Percentiles rank a stretch among this genome's conserved stretches.
Evolutionary conservation across 768 basidiomycete genomes (phyloP).

Genomic region (Amanita subjunquillea): DNA sequence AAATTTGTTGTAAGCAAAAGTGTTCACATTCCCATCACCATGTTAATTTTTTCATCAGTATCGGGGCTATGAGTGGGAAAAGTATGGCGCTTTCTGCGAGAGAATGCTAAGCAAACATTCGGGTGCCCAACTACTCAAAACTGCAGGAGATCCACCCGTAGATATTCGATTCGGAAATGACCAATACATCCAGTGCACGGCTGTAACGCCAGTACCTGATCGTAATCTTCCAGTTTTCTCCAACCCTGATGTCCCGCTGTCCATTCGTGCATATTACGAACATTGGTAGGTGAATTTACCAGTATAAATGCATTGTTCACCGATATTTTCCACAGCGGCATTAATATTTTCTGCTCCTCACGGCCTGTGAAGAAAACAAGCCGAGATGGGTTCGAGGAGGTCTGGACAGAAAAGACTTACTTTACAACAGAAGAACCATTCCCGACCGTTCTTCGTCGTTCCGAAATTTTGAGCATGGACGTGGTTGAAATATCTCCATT

Average conservation of each 20-base stretch:
- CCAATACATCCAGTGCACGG: constrained; percentile 83
- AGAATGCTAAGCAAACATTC: constrained; percentile 87
- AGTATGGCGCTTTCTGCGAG: constrained; percentile 82
- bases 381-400: constrained; percentile 59
- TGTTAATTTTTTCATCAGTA: constrained; percentile 38
- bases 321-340: constrained; percentile 41
- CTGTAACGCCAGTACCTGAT: constrained; percentile 81
- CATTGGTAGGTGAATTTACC: constrained; percentile 42
- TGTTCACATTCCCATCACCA: constrained; percentile 4
- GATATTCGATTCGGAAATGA: constrained; percentile 72
- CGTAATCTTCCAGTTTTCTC: constrained; percentile 68
- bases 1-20: constrained; percentile 69
- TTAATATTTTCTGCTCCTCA: constrained; percentile 74
- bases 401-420: constrained; percentile 85
- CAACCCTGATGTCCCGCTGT: constrained; percentile 71
- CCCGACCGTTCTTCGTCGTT: constrained; percentile 85
- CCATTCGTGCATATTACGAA: constrained; percentile 81
- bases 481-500: constrained; percentile 78
- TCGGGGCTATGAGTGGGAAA: constrained; percentile 94
- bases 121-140: constrained; percentile 69
- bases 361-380: constrained; percentile 56
- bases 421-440: constrained; percentile 82
- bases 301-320: neutral
- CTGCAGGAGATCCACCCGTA: constrained; percentile 64
- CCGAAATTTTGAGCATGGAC: constrained; percentile 67